Conservation (phyloP, 352 stramenopile species). For the Pythium dissimile region DNA sequence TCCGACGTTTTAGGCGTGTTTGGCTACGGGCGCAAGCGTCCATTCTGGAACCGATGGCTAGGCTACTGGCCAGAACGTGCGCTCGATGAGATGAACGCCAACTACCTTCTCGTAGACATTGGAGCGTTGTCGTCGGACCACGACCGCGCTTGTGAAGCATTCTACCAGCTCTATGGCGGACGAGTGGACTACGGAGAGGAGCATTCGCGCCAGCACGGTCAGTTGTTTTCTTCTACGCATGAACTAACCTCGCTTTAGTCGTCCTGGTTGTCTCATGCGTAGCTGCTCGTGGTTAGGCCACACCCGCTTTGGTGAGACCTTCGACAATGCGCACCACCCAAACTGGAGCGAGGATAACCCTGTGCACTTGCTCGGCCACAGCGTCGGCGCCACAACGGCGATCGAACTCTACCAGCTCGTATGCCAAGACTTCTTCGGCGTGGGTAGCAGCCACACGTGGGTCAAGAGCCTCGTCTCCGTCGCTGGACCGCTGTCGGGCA, state of each 20-base stretch:
- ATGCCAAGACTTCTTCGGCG: conserved; percentile 42
- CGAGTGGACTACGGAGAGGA: conserved; percentile 56
- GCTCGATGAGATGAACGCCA: conserved; percentile 40
- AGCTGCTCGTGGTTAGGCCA: conserved; percentile 26
- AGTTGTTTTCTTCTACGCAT: no score
- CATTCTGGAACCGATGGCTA: conserved; percentile 37
- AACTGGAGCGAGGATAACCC: conserved; percentile 48
- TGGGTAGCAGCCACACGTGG: conserved; percentile 49
- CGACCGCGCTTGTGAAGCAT: conserved; percentile 59
- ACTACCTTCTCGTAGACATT: conserved; percentile 60
- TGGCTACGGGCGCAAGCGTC: conserved; percentile 43
- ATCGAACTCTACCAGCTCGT: conserved; percentile 72
- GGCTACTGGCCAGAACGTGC: conserved; percentile 55
- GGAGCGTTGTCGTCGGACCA: conserved; percentile 60
- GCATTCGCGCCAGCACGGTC: conserved; percentile 25
- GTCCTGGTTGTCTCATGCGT: neutral
- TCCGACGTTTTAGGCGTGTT: conserved; percentile 34
- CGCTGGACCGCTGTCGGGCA: conserved; percentile 24
- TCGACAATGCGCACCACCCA: conserved; percentile 24
- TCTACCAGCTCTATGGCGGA: conserved; percentile 59
- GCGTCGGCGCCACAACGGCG: conserved; percentile 52
- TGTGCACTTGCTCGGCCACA: conserved; percentile 58
- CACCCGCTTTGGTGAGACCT: conserved; percentile 43
- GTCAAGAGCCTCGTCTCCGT: conserved; percentile 59
- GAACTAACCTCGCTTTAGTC: neutral